Conservation (phyloP, 805 yeast genomes). For the Cephaloascus fragrans region DNA sequence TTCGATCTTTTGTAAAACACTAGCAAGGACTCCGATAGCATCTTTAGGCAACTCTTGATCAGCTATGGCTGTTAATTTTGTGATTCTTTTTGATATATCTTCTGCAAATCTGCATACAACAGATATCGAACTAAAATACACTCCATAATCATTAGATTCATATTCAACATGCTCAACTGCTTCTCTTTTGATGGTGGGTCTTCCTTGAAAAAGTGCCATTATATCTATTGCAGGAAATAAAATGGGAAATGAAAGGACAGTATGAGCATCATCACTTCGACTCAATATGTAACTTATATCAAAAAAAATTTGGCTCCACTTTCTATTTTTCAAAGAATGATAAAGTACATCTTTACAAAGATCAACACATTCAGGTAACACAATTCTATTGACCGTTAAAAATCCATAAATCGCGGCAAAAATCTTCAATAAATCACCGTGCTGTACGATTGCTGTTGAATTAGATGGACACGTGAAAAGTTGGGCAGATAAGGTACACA, state of each 20-base stretch:
- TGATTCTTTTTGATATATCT: constrained; percentile 36
- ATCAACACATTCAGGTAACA: constrained; percentile 31
- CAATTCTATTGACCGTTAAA: constrained; percentile 43
- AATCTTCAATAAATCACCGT: constrained; percentile 56
- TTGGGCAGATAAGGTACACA: constrained; percentile 72
- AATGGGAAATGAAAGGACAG: constrained; percentile 33
- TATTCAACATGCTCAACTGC: constrained; percentile 78
- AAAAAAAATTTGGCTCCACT: constrained; percentile 70
- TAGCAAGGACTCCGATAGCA: constrained; percentile 20
- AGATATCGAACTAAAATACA: constrained; percentile 58
- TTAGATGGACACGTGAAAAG: constrained; percentile 84
- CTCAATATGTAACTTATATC: constrained; percentile 74
- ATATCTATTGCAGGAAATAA: constrained; percentile 57
- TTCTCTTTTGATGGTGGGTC: constrained; percentile 67
- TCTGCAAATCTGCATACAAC: constrained; percentile 58
- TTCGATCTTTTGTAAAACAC: constrained; percentile 20
- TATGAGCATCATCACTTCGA: constrained; percentile 48
- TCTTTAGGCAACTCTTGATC: constrained; percentile 8
- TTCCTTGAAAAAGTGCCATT: constrained; percentile 63
- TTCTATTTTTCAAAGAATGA: constrained; percentile 49
- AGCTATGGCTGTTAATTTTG: constrained; percentile 8
- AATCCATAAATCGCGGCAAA: constrained; percentile 55
- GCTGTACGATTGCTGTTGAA: constrained; percentile 50
- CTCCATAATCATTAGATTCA: constrained; percentile 76
- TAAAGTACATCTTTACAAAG: constrained; percentile 26